Evolutionary conservation across 225 moss, liverwort and hornwort species (phyloP).

Genomic region (Bryum argenteum): DNA sequence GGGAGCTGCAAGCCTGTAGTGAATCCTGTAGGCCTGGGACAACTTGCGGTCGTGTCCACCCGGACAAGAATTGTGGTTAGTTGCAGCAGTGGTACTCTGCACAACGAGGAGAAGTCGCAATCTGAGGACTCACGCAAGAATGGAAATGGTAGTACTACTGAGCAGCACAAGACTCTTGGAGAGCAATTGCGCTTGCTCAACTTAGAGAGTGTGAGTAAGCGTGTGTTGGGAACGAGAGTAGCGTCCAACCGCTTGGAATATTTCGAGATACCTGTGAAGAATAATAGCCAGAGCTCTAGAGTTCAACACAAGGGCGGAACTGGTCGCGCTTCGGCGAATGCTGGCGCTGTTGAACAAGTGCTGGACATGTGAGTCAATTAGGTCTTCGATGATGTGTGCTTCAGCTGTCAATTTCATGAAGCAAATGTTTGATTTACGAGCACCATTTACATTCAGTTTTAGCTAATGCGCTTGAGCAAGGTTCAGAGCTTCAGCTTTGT

Average conservation of each 20-base stretch:
- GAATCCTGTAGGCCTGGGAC: constrained; percentile 7
- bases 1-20: constrained; percentile 40
- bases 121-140: constrained; percentile 7
- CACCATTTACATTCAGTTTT: neutral
- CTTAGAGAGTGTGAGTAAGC: constrained; percentile 50
- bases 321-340: constrained; percentile 27
- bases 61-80: constrained; percentile 34
- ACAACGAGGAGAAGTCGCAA: constrained; percentile 39
- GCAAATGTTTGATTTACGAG: neutral
- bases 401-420: neutral
- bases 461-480: constrained; percentile 1
- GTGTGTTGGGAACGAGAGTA: constrained; percentile 37
- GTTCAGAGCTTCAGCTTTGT: neutral
- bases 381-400: constrained; percentile 6
- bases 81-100: constrained; percentile 46
- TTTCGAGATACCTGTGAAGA: constrained; percentile 39
- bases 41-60: constrained; percentile 14
- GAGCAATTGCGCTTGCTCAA: constrained; percentile 61
- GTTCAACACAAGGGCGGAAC: constrained; percentile 24
- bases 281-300: constrained; percentile 20
- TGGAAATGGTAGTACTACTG: constrained; percentile 6
- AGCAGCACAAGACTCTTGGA: constrained; percentile 46
- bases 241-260: constrained; percentile 39
- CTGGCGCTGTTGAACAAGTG: constrained; percentile 41
- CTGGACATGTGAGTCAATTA: constrained; percentile 48